These are phyloP conservation scores for Lithospermum erythrorhizon DNA, from an alignment of 257 asterid genomes.

Conservation along the genomic window DNA sequence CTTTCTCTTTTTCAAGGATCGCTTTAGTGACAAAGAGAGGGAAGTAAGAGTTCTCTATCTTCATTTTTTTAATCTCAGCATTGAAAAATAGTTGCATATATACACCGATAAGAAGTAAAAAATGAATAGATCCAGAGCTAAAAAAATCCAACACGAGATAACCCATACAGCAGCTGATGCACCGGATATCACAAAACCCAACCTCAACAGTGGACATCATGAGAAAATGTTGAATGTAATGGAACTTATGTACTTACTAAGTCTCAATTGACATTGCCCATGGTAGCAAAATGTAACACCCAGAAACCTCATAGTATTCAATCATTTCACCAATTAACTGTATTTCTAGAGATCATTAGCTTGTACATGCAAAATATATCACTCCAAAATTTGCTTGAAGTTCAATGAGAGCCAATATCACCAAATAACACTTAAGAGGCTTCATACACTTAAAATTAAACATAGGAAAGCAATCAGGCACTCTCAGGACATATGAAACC, in stretches of 20 bases:
- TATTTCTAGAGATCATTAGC: neutral
- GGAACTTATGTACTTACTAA: conserved; percentile 39
- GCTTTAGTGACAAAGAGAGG: conserved; percentile 78
- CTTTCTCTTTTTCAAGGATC: conserved; percentile 82
- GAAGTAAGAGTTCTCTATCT: conserved; percentile 81
- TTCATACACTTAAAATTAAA: too few relatives aligned
- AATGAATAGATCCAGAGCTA: neutral
- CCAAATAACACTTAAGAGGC: too few relatives aligned
- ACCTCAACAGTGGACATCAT: neutral
- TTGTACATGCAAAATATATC: neutral
- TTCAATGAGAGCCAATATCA: too few relatives aligned
- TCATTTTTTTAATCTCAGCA: too few relatives aligned
- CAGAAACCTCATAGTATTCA: conserved; percentile 94
- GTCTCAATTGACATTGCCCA: conserved; percentile 94
- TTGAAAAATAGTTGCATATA: conserved; percentile 58
- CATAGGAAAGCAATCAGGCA: too few relatives aligned
- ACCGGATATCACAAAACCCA: neutral
- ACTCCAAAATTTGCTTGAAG: too few relatives aligned
- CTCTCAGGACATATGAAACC: too few relatives aligned
- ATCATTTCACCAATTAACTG: conserved; percentile 96
- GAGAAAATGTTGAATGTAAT: neutral
- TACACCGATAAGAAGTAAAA: neutral
- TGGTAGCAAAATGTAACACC: conserved; percentile 92
- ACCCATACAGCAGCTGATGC: neutral
- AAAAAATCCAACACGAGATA: neutral